Conservation (phyloP, 2,329 filamentous ascomycete species). For the Aspergillus sp. region DNA sequence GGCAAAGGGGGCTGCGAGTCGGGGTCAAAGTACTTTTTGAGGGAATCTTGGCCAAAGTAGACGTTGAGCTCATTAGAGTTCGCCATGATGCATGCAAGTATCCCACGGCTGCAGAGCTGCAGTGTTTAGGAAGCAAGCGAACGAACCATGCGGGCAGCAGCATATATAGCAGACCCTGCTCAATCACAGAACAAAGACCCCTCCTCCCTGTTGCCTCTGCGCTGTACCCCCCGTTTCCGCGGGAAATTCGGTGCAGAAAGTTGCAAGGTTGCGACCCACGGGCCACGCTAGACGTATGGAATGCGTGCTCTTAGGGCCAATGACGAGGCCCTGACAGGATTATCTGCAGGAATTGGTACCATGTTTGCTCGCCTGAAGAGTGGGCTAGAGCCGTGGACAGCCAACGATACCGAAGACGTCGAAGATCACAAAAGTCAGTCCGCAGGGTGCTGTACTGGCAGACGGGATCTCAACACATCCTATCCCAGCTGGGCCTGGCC, state of each 20-base stretch:
- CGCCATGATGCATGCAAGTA: conserved; percentile 25
- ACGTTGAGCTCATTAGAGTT: conserved; percentile 54
- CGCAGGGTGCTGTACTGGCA: background rate
- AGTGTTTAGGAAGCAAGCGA: background rate
- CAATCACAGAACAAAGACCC: background rate
- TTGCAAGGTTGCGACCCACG: background rate
- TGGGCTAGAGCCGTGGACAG: background rate
- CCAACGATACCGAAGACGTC: background rate
- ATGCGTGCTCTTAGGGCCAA: background rate
- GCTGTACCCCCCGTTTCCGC: background rate
- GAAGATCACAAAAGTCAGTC: conserved; percentile 1
- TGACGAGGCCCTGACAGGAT: background rate
- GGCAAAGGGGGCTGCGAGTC: conserved; percentile 62
- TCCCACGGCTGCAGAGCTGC: background rate
- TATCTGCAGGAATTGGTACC: background rate
- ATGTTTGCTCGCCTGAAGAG: background rate
- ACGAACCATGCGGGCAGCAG: background rate
- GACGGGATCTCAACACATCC: background rate
- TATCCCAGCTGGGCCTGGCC: background rate
- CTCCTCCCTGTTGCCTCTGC: background rate
- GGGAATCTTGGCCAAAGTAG: conserved; percentile 61
- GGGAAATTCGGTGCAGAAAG: background rate
- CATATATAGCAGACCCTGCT: conserved; percentile 3
- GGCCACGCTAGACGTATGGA: background rate
- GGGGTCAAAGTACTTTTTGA: conserved; percentile 64